Evolutionary conservation across 2,329 filamentous ascomycete species (phyloP).

Genomic region (Tolypocladium pustulatum): DNA sequence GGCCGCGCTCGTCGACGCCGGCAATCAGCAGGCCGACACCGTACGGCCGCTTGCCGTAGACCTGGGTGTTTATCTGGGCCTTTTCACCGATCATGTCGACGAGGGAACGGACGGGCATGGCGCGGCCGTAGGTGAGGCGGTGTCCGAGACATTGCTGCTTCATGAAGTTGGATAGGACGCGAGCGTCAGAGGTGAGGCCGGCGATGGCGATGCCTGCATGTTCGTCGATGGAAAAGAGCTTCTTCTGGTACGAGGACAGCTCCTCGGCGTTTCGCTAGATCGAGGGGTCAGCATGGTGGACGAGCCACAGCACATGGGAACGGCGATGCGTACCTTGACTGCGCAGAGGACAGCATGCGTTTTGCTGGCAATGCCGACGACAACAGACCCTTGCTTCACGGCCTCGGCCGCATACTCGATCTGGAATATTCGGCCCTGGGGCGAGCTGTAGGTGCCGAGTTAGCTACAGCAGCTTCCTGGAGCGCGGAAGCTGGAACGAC

Average conservation of each 20-base stretch:
- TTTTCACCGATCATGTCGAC: constrained; percentile 90
- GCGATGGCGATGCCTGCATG: constrained; percentile 94
- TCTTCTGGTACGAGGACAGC: constrained; percentile 99
- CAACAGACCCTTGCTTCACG: constrained; percentile 97
- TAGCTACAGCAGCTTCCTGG: constrained; percentile 9
- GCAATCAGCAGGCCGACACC: constrained; percentile 88
- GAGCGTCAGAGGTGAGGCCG: constrained; percentile 92
- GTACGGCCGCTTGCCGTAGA: constrained; percentile 93
- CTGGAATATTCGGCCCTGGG: constrained; percentile 98
- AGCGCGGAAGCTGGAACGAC: constrained; percentile 21
- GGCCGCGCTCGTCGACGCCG: constrained; percentile 85
- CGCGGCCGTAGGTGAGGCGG: constrained; percentile 89
- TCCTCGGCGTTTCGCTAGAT: constrained; percentile 92
- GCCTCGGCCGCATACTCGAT: constrained; percentile 98
- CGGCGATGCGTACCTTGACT: constrained; percentile 62
- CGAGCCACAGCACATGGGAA: not conserved
- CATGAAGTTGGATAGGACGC: constrained; percentile 99
- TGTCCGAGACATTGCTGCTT: constrained; percentile 96
- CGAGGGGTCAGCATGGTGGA: not conserved
- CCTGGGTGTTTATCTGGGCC: constrained; percentile 94
- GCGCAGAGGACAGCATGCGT: constrained; percentile 93
- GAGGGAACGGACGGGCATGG: constrained; percentile 81
- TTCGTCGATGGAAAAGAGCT: constrained; percentile 92
- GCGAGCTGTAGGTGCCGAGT: constrained; percentile 58
- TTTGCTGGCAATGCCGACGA: constrained; percentile 95